A percentile compares a stretch with the other conserved stretches of the same genome.
Evolutionary conservation across 305 asterid genomes (phyloP).

Genomic region (Solanum hybrid): DNA sequence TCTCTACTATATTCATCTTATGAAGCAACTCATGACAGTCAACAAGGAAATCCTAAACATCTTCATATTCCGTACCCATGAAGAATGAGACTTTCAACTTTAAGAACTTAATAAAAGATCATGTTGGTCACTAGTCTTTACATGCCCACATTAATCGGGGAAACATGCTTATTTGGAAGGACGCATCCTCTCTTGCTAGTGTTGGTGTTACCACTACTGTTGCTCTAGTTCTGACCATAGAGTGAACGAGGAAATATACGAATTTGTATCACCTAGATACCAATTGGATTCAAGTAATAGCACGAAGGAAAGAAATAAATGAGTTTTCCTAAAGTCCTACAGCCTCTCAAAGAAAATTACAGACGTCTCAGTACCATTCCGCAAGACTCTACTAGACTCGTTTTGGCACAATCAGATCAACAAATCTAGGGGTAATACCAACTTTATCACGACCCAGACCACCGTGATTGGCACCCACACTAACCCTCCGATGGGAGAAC

Average conservation of each 20-base stretch:
- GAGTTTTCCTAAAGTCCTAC: too few species aligned
- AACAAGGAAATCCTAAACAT: background rate
- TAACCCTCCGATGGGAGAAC: too few species aligned
- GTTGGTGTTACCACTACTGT: background rate
- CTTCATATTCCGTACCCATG: background rate
- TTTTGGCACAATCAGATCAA: too few species aligned
- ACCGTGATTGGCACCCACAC: too few species aligned
- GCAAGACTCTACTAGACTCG: too few species aligned
- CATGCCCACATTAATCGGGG: background rate
- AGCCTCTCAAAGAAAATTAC: too few species aligned
- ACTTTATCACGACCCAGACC: too few species aligned
- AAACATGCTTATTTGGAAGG: background rate
- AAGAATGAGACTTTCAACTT: background rate
- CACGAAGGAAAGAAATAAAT: too few species aligned
- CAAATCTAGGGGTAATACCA: too few species aligned
- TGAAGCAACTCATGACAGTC: background rate
- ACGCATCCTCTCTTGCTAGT: background rate
- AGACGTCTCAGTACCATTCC: too few species aligned
- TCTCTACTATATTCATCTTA: background rate
- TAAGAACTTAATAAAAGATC: background rate
- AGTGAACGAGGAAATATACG: background rate
- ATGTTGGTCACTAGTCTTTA: background rate
- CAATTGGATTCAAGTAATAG: too few species aligned
- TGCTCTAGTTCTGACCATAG: background rate
- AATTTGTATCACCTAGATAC: background rate